These are phyloP conservation scores for Polyplosphaeria fusca DNA, from an alignment of 495 filamentous ascomycete species.

Conservation along the genomic window DNA sequence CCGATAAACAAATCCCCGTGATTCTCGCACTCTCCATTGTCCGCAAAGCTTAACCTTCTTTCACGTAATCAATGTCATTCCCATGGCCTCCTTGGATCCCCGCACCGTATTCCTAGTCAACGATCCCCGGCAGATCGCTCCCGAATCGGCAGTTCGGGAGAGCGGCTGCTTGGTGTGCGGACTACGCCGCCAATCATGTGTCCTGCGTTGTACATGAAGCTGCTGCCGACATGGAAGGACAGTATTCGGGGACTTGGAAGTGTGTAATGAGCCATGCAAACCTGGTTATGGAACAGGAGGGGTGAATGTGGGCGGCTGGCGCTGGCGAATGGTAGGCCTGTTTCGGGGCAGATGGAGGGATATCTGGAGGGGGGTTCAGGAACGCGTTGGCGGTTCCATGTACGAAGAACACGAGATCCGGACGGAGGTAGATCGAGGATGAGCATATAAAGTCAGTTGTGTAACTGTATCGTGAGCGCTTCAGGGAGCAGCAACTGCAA, in stretches of 20 bases:
- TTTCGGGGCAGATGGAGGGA: not conserved
- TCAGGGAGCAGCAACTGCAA: not conserved
- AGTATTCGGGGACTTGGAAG: not conserved
- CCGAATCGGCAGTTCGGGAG: not conserved
- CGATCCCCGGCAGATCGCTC: not conserved
- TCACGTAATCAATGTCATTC: not conserved
- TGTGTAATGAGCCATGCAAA: too few species aligned
- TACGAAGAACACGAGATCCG: too few species aligned
- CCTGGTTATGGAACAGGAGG: not conserved
- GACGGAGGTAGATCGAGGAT: too few species aligned
- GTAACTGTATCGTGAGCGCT: not conserved
- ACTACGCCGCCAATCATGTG: not conserved
- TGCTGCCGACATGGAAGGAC: not conserved
- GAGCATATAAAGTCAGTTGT: not conserved
- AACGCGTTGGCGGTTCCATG: too few species aligned
- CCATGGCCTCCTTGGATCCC: too few species aligned
- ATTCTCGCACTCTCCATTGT: too few species aligned
- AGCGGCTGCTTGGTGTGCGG: not conserved
- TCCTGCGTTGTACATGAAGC: not conserved
- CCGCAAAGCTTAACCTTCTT: too few species aligned
- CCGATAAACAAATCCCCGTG: too few species aligned
- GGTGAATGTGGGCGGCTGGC: too few species aligned
- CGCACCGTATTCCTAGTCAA: not conserved
- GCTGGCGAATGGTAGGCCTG: not conserved
- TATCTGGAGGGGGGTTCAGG: not conserved